Evolutionary conservation across 805 yeast genomes (phyloP).

Genomic region (Wickerhamomyces strasburgensis): DNA sequence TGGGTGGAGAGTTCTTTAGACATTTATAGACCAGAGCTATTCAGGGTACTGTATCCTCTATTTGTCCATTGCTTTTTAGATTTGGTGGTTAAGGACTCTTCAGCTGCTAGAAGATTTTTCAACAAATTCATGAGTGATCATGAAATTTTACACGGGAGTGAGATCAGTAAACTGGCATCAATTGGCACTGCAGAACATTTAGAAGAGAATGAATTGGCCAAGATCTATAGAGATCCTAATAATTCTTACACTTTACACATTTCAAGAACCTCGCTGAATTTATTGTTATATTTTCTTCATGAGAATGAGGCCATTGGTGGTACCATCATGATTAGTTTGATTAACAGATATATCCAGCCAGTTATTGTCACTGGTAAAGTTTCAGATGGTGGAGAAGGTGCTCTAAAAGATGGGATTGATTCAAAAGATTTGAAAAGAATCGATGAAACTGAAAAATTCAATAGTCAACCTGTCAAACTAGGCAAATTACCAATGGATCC

Average conservation of each 20-base stretch:
- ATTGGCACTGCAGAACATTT: conserved; percentile 77
- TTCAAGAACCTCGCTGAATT: conserved; percentile 78
- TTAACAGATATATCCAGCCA: conserved; percentile 74
- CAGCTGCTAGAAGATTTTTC: conserved; percentile 68
- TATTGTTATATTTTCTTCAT: conserved; percentile 79
- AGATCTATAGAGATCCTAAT: conserved; percentile 55
- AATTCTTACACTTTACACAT: conserved; percentile 72
- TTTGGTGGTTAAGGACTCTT: conserved; percentile 58
- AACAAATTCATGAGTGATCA: conserved; percentile 73
- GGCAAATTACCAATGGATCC: conserved; percentile 86
- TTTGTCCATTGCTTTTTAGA: conserved; percentile 86
- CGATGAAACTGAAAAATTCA: conserved; percentile 53
- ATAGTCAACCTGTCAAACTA: conserved; percentile 67
- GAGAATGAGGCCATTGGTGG: conserved; percentile 94
- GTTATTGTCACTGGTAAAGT: conserved; percentile 41
- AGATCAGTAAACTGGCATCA: conserved; percentile 65
- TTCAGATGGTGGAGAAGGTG: conserved; percentile 29
- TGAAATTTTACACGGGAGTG: conserved; percentile 68
- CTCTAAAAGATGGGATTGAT: conserved; percentile 34
- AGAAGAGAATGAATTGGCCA: conserved; percentile 76
- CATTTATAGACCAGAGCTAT: conserved; percentile 82
- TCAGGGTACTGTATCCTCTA: conserved; percentile 83
- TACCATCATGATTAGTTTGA: conserved; percentile 73
- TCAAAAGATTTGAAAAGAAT: conserved; percentile 26
- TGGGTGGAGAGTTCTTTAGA: conserved; percentile 94